These are phyloP conservation scores for Tuber aestivum DNA, from an alignment of 495 filamentous ascomycete species.

Conservation along the genomic window DNA sequence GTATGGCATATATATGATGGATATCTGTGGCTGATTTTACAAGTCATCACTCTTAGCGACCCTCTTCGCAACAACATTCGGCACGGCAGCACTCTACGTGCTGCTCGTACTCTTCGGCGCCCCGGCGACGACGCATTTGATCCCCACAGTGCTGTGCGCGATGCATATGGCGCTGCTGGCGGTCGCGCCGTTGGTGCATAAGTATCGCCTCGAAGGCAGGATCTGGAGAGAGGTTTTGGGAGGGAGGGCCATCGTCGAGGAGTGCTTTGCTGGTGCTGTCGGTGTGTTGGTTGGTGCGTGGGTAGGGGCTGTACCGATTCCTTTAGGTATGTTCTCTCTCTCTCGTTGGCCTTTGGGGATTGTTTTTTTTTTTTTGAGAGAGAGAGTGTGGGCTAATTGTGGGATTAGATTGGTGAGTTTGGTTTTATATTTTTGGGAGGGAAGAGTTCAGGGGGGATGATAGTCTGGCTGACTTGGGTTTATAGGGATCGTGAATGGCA, in stretches of 20 bases:
- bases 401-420: conserved; percentile 25
- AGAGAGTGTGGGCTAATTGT: neutral
- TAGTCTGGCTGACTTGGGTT: conserved; percentile 12
- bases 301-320: conserved; percentile 85
- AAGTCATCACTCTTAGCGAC: conserved; percentile 60
- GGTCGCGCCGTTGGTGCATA: conserved; percentile 70
- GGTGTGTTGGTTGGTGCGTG: conserved; percentile 63
- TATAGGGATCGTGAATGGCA: conserved; percentile 86
- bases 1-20: conserved; percentile 37
- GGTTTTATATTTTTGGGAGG: neutral
- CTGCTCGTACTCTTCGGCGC: conserved; percentile 84
- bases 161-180: conserved; percentile 73
- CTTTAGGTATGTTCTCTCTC: conserved; percentile 53
- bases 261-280: conserved; percentile 60
- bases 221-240: conserved; percentile 68
- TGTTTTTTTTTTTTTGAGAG: conserved; percentile 6
- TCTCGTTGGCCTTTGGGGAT: neutral
- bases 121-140: conserved; percentile 73
- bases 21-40: conserved; percentile 18
- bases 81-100: conserved; percentile 54
- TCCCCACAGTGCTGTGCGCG: conserved; percentile 71
- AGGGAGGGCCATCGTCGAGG: conserved; percentile 55
- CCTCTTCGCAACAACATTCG: conserved; percentile 45
- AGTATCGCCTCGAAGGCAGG: conserved; percentile 66
- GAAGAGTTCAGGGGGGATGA: neutral